These are phyloP conservation scores for Penstemon eatonii DNA, from an alignment of 257 asterid genomes.

Conservation along the genomic window DNA sequence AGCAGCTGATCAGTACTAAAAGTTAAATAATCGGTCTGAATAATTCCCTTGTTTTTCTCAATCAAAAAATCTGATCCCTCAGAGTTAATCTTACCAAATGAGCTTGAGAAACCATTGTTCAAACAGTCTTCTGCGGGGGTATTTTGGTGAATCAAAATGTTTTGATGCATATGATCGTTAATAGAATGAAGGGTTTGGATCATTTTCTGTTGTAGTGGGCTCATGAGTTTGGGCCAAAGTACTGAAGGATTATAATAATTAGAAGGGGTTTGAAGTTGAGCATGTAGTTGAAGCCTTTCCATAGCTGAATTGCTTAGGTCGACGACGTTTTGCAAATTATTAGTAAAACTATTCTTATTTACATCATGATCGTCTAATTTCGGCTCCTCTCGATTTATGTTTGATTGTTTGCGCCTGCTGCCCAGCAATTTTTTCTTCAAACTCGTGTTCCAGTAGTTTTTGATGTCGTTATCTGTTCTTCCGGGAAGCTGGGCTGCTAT, in stretches of 20 bases:
- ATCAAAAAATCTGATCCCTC: neutral
- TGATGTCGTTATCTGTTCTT: conserved; percentile 92
- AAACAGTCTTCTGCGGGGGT: conserved; percentile 6
- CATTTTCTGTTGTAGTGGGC: conserved; percentile 55
- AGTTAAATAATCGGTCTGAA: conserved; percentile 29
- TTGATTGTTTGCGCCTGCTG: conserved; percentile 64
- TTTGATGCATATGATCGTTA: conserved; percentile 13
- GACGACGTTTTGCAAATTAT: conserved; percentile 34
- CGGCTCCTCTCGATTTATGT: conserved; percentile 36
- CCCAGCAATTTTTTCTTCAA: conserved; percentile 85
- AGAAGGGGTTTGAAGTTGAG: conserved; percentile 66
- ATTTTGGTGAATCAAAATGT: conserved; percentile 6
- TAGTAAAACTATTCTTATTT: conserved; percentile 7
- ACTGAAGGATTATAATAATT: conserved; percentile 52
- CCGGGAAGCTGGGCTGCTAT: conserved; percentile 97
- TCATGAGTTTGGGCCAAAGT: conserved; percentile 59
- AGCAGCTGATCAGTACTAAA: conserved; percentile 34
- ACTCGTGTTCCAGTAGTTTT: conserved; percentile 91
- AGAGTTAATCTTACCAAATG: conserved; percentile 9
- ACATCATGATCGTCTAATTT: conserved; percentile 16
- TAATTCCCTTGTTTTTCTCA: conserved; percentile 24
- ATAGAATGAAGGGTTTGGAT: conserved; percentile 51
- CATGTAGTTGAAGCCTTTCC: conserved; percentile 88
- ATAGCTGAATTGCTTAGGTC: conserved; percentile 73
- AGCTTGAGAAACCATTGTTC: conserved; percentile 32